Base-by-base conservation (phyloP, 805 yeast genomes). In the Candida peoriensis region DNA sequence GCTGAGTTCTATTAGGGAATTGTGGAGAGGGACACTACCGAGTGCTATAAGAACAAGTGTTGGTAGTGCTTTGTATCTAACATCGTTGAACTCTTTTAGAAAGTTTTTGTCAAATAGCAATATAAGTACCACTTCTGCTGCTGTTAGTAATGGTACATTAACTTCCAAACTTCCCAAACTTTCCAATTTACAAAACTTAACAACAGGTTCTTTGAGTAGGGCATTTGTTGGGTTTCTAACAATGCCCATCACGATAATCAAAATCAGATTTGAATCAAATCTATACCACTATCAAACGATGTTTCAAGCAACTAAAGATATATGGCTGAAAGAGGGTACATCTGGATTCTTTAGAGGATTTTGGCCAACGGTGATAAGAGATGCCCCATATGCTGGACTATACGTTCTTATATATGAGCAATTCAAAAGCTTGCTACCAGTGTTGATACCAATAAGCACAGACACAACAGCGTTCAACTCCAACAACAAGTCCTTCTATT, bases 11-110 rank as follows among this genome's bases (percentile, higher is more conserved):
- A 52, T 60, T 3, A 34, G 44, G 17, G 69, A 79, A 33, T 64
- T 89, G 25, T 93, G 98, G 98, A 70, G 96, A 36, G 98, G 98
- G 0, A 90, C 96, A 0, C 50, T 88, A 24, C 96, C 98, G 0
- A 85, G 96, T 15, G 88, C 94, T 0, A 49, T 90, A 18, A 68
- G 98, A 40, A 90, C 96, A 0, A 86, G 96, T 1, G 66, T 86
- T 10, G 98, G 98, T 0, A 82, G 94, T 28, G 96, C 93, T 0
- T 60, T 93, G 22, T 93, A 93, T 51, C 68, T 93, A 34, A 72
- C 96, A 0, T 68, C 81, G 12, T 61, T 93, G 36, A 82, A 87
- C 39, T 46, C 69, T 5, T 63, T 78, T 36, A 66, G 97, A 39
- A 64, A 69, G 2, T 56, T 66, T 29, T 46, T 78, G 29, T 72